Percentiles rank a stretch among this genome's conserved stretches.
These are phyloP conservation scores for Aspergillus fructus DNA, from an alignment of 2,329 filamentous ascomycete genomes.

Conservation along the genomic window DNA sequence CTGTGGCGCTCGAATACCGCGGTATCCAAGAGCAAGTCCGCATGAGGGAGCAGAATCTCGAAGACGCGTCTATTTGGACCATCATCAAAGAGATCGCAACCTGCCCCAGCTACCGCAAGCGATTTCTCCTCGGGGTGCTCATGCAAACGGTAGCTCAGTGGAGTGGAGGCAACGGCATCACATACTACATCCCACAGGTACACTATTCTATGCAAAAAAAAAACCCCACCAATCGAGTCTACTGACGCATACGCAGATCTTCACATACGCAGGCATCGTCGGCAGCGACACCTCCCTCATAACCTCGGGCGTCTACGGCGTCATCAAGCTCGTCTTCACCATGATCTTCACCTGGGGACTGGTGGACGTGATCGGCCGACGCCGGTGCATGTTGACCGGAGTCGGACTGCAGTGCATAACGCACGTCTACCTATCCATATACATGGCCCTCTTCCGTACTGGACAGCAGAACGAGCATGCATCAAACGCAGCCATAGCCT, in stretches of 20 bases:
- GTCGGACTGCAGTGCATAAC: conserved; percentile 49
- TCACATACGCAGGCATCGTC: conserved; percentile 52
- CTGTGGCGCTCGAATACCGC: conserved; percentile 37
- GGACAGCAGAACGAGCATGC: conserved; percentile 42
- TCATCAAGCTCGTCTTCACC: conserved; percentile 58
- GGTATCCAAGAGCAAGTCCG: conserved; percentile 31
- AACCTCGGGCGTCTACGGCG: conserved; percentile 56
- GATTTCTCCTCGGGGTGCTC: conserved; percentile 53
- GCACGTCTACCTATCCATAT: conserved; percentile 56
- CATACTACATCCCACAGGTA: conserved; percentile 52
- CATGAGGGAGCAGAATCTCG: conserved; percentile 19
- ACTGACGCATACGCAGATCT: conserved; percentile 39
- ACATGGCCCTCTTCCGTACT: conserved; percentile 47
- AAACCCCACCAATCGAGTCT: too few relatives aligned
- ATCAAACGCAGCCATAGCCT: conserved; percentile 55
- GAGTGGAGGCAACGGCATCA: conserved; percentile 60
- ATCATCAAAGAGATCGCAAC: conserved; percentile 50
- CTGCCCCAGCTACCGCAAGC: conserved; percentile 49
- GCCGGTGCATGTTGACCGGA: conserved; percentile 49
- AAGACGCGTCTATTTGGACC: conserved; percentile 44
- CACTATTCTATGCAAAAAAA: too few relatives aligned
- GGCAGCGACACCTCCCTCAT: conserved; percentile 49
- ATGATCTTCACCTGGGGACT: conserved; percentile 58
- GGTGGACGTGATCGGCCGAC: conserved; percentile 54
- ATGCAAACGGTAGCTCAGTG: conserved; percentile 59